phyloP scores from a whole-genome alignment of 1,284 basidiomycete species.

The Exobasidium rhododendri region DNA sequence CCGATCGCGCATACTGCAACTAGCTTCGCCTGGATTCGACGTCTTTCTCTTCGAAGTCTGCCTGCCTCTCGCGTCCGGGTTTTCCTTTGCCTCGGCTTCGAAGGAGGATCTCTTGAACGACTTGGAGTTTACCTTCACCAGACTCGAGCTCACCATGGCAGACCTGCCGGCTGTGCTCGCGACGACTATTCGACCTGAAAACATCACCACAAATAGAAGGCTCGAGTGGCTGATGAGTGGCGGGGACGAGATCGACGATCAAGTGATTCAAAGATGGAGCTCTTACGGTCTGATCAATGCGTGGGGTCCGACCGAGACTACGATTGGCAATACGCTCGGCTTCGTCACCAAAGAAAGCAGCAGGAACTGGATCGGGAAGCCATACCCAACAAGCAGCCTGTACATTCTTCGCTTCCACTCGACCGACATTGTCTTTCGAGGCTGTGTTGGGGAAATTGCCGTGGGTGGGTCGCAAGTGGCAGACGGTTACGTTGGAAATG shows the following conservation, averaged over 20 bases:
- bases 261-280: slow-evolving; percentile 46
- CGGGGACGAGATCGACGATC: slow-evolving; percentile 49
- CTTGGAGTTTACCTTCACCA: slow-evolving; percentile 34
- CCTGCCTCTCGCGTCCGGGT: slow-evolving; percentile 48
- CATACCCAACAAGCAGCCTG: slow-evolving; percentile 38
- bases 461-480: slow-evolving; percentile 51
- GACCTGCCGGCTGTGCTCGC: slow-evolving; percentile 51
- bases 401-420: slow-evolving; percentile 31
- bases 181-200: slow-evolving; percentile 37
- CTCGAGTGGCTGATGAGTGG: slow-evolving; percentile 54
- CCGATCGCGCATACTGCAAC: slow-evolving; percentile 43
- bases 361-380: slow-evolving; percentile 40
- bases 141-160: slow-evolving; percentile 46
- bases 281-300: slow-evolving; percentile 49
- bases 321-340: slow-evolving; percentile 53
- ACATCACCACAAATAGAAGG: slow-evolving; percentile 22
- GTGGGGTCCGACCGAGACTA: slow-evolving; percentile 52
- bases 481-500: slow-evolving; percentile 45
- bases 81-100: slow-evolving; percentile 44
- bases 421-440: slow-evolving; percentile 23
- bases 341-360: slow-evolving; percentile 30
- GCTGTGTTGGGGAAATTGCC: slow-evolving; percentile 46
- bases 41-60: slow-evolving; percentile 53
- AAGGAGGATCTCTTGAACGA: slow-evolving; percentile 48
- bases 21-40: slow-evolving; percentile 51